Evolutionary conservation across 2,329 filamentous ascomycete species (phyloP), one percentile per base, ranked within the genome.

Genomic region (Trichoderma citrinoviride): DNA sequence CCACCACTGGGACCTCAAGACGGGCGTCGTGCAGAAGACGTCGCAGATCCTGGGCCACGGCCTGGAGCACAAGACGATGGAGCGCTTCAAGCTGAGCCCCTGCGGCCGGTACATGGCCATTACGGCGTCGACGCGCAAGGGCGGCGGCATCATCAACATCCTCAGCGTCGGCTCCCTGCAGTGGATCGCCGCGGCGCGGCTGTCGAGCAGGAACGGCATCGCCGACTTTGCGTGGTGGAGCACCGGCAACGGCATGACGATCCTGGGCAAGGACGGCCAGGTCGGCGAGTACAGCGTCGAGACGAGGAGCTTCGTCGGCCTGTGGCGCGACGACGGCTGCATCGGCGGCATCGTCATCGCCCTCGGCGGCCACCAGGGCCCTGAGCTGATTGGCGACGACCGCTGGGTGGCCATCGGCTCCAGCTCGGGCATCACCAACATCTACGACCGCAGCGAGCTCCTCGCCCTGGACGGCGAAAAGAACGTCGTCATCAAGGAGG

Each of bases 221-320:
- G 90, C 92, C 1, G 94, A 97, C 76, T 96, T 97, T 72, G 87
- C 87, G 1, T 99, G 95, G 95, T 97, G 93, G 93, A 84, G 87
- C 61, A 87, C 92, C 67, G 91, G 93, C 40, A 85, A 89, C 46
- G 94, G 93, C 5, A 81, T 99, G 71, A 90, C 88, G 0, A 90
- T 97, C 47, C 86, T 91, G 1, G 93, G 92, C 66, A 93, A 90
- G 76, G 92, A 91, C 70, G 95, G 95, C 25, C 91, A 96, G 73
- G 85, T 98, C 7, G 93, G 91, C 61, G 95, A 99, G 80, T 99
- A 92, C 85, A 90, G 88, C 73, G 81, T 96, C 66, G 81, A 82
- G 23, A 79, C 85, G 25, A 84, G 84, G 65, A 85, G 88, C 12
- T 90, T 96, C 60, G 74, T 97, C 1, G 91, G 88, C 3, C 80